Base-by-base conservation (phyloP, 1,284 basidiomycete genomes). In the Cutaneotrichosporon cutaneum region DNA sequence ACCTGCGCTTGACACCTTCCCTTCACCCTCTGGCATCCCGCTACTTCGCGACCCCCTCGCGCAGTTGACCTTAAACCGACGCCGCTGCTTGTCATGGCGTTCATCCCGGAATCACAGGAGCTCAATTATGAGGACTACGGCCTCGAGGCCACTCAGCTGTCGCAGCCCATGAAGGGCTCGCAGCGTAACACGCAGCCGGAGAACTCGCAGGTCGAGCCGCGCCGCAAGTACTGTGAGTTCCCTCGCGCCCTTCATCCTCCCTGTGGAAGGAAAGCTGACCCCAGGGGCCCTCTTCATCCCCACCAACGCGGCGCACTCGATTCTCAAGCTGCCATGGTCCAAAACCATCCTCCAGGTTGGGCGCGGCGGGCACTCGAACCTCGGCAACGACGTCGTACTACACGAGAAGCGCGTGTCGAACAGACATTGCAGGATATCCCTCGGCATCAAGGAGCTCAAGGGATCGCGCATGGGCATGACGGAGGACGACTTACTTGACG, bases 201-300 rank as follows among this genome's bases (percentile, higher is more conserved):
- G 42, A 67, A 59, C 58, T 58, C 50, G 68, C 77, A 79, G 62
- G 68, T 76, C 9, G 77, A 78, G 61, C 76, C 77, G 11, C 65
- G 77, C 16, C 67, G 74, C 27, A 77, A 78, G 61, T 80, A 78
- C 63, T 80, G 78, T 78, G 53, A 72, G 77, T 67, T 24, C n/a
- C 11, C 4, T 16, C 22, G n/a, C 33, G 22, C 26, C 10, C 2
- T 27, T 30, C 24, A 24, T 16, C 27, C 47, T 1, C 24, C 13
- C 30, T 42, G 52, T 54, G n/a, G 26, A 24, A 4, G 26, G 8
- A 9, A 4, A 44, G 48, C 58, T 62, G 32, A 65, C 56, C 3
- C 9, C 61, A 80, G 78, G 77, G 77, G 78, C 78, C 14, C 64
- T 77, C n/a, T 71, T 80, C 58, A 78, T 78, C 27, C 75, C 78